A percentile compares a stretch with the other conserved stretches of the same genome.
Conservation (phyloP, 2,329 filamentous ascomycete species). For the Penicillium sp. region DNA sequence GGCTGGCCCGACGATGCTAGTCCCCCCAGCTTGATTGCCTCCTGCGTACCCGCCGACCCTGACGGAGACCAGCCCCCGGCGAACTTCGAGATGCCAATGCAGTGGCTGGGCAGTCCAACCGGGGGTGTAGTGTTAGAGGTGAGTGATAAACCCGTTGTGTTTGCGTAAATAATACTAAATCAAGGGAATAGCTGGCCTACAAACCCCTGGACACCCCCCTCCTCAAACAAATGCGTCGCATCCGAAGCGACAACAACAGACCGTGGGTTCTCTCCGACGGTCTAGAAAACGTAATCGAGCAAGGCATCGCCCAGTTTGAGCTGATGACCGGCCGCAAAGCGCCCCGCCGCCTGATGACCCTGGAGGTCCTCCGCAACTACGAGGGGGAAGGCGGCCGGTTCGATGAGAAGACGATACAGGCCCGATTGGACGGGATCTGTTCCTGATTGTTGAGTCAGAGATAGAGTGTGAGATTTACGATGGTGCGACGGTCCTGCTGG, state of each 20-base stretch:
- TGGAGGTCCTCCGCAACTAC: slow-evolving; percentile 55
- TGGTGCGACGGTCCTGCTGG: background rate
- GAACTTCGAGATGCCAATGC: slow-evolving; percentile 67
- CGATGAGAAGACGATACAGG: slow-evolving; percentile 43
- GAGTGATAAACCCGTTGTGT: background rate
- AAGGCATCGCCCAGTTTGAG: slow-evolving; percentile 81
- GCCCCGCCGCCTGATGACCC: slow-evolving; percentile 70
- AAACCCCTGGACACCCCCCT: slow-evolving; percentile 72
- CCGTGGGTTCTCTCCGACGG: slow-evolving; percentile 75
- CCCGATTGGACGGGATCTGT: slow-evolving; percentile 35
- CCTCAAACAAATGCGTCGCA: slow-evolving; percentile 66
- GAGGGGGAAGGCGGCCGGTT: slow-evolving; percentile 38
- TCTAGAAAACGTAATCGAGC: slow-evolving; percentile 73
- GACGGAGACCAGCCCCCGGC: slow-evolving; percentile 66
- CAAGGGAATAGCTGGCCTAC: slow-evolving; percentile 56
- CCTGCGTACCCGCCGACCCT: slow-evolving; percentile 72
- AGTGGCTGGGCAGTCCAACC: slow-evolving; percentile 72
- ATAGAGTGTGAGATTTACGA: background rate
- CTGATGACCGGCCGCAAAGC: slow-evolving; percentile 74
- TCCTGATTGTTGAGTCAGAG: slow-evolving; percentile 8
- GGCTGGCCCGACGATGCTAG: slow-evolving; percentile 66
- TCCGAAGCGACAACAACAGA: slow-evolving; percentile 54
- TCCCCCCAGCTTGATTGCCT: slow-evolving; percentile 72
- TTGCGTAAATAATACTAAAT: slow-evolving; percentile 22
- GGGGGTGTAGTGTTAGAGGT: slow-evolving; percentile 76